Conservation (phyloP, 352 stramenopile genomes). For the Pythium insidiosum region DNA sequence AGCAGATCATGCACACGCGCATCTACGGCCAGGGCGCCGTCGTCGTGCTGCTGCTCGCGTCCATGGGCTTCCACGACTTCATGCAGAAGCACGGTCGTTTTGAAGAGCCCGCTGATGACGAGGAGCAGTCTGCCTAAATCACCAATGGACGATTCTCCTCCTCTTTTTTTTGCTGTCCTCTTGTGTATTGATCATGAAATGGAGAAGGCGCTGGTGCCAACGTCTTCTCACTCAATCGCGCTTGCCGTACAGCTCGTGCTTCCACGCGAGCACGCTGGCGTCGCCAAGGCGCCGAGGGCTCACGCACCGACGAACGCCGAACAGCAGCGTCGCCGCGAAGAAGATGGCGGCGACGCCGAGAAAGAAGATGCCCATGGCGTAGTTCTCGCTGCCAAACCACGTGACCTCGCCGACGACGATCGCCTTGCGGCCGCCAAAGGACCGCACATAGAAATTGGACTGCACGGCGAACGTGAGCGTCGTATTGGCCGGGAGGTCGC, state of each 20-base stretch:
- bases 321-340: slow-evolving; percentile 30
- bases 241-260: slow-evolving; percentile 23
- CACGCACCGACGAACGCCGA: slow-evolving; percentile 34
- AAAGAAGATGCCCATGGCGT: slow-evolving; percentile 43
- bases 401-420: slow-evolving; percentile 51
- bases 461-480: slow-evolving; percentile 68
- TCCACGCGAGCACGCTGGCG: slow-evolving; percentile 44
- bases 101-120: slow-evolving; percentile 13
- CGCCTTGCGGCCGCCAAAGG: slow-evolving; percentile 55
- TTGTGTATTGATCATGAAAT: too few species aligned
- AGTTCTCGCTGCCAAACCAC: slow-evolving; percentile 67
- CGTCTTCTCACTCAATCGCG: too few species aligned
- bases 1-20: slow-evolving; percentile 82
- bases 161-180: too few species aligned
- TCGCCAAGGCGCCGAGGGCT: slow-evolving; percentile 44
- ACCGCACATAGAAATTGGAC: slow-evolving; percentile 74
- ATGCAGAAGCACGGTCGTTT: slow-evolving; percentile 67
- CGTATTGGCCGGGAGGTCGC: slow-evolving; percentile 38
- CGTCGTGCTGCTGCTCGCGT: slow-evolving; percentile 55
- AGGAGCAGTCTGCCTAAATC: too few species aligned
- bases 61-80: slow-evolving; percentile 81
- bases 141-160: too few species aligned
- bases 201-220: too few species aligned
- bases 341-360: slow-evolving; percentile 48
- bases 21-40: slow-evolving; percentile 68